phyloP scores from a whole-genome alignment of 2,329 filamentous ascomycete species.

The Ceratocystis lukuohia region DNA sequence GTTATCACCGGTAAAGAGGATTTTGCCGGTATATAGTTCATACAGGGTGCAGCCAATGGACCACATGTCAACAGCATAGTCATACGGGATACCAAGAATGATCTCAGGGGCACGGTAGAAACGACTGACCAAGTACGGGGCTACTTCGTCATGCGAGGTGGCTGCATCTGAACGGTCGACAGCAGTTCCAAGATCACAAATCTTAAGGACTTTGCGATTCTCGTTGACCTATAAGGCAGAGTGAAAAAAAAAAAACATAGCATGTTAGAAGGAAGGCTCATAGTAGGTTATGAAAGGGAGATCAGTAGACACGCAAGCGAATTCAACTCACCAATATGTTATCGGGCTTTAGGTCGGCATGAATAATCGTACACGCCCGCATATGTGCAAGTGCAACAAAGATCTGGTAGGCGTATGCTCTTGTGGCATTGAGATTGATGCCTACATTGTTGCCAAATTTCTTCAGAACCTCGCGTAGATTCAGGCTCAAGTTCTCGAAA shows the following conservation, averaged over 20 bases:
- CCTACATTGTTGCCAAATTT: slow-evolving; percentile 93
- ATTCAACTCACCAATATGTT: slow-evolving; percentile 59
- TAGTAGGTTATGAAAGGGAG: neutral
- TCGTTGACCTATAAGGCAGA: slow-evolving; percentile 51
- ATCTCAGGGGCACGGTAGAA: slow-evolving; percentile 97
- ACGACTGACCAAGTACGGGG: slow-evolving; percentile 86
- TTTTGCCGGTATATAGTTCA: slow-evolving; percentile 94
- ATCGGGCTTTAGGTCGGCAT: slow-evolving; percentile 94
- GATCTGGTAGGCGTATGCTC: slow-evolving; percentile 85
- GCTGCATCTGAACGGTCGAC: slow-evolving; percentile 70
- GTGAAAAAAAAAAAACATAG: neutral
- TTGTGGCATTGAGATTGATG: slow-evolving; percentile 76
- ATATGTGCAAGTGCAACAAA: slow-evolving; percentile 80
- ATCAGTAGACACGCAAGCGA: neutral
- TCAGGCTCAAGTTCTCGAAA: slow-evolving; percentile 89
- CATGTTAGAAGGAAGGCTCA: slow-evolving; percentile 21
- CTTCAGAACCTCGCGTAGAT: slow-evolving; percentile 83
- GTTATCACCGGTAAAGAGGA: slow-evolving; percentile 83
- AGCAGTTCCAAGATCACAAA: slow-evolving; percentile 94
- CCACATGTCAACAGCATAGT: slow-evolving; percentile 94
- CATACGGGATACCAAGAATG: slow-evolving; percentile 90
- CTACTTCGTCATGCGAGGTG: slow-evolving; percentile 66
- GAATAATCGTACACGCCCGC: slow-evolving; percentile 83
- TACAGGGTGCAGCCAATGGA: slow-evolving; percentile 94
- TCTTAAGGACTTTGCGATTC: slow-evolving; percentile 70